Conservation (phyloP, 2,329 filamentous ascomycete species). For the Bipolaris cookei region DNA sequence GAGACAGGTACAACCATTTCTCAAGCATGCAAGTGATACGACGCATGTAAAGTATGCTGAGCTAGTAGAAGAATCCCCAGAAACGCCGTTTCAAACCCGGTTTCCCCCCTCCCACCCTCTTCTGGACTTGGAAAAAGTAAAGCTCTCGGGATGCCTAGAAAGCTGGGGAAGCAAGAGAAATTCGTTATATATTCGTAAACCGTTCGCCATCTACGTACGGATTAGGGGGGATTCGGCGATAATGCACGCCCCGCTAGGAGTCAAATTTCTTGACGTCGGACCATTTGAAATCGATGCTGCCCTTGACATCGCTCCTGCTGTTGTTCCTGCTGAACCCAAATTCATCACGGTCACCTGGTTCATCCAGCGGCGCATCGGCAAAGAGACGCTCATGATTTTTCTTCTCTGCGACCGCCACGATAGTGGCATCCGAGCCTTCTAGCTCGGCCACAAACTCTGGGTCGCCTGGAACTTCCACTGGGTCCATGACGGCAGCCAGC, state of each 20-base stretch:
- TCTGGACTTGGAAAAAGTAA: neutral
- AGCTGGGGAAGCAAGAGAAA: neutral
- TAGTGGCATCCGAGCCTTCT: conserved; percentile 16
- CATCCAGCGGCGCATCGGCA: conserved; percentile 20
- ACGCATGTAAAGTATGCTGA: too few species aligned
- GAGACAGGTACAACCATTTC: neutral
- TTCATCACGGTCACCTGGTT: conserved; percentile 8
- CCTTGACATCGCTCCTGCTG: too few species aligned
- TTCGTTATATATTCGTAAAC: neutral
- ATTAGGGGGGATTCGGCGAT: neutral
- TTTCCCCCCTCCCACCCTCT: neutral
- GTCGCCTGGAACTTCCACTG: conserved; percentile 14
- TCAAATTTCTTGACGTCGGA: conserved; percentile 2
- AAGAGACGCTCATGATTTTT: conserved; percentile 19
- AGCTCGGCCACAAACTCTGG: conserved; percentile 20
- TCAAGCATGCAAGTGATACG: too few species aligned
- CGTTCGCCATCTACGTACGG: neutral
- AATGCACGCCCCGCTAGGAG: too few species aligned
- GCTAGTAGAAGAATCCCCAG: too few species aligned
- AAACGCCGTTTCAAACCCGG: too few species aligned
- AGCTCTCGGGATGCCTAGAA: too few species aligned
- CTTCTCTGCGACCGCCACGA: neutral
- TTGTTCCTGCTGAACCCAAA: conserved; percentile 1
- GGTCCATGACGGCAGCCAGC: conserved; percentile 17
- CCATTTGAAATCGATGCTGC: too few species aligned